These are phyloP conservation scores for Aspergillus niger DNA, from an alignment of 2,329 filamentous ascomycete species.

Conservation along the genomic window DNA sequence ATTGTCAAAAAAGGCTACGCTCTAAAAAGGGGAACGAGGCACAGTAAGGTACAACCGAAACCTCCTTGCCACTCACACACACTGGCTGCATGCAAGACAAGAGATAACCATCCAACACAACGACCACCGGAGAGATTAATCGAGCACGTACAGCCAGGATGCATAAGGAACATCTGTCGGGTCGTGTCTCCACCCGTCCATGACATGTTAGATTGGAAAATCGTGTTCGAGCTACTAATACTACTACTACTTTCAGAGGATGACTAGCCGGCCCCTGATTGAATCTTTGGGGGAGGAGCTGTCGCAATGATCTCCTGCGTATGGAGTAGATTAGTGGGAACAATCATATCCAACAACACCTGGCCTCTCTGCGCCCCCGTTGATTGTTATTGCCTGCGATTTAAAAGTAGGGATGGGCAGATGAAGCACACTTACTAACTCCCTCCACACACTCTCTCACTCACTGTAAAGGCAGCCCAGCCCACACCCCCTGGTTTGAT, in stretches of 20 bases:
- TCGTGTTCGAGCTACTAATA: background rate
- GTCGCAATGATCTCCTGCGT: background rate
- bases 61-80: constrained; percentile 1
- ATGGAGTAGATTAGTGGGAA: background rate
- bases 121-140: background rate
- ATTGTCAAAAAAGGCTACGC: too few species aligned
- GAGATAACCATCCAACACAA: background rate
- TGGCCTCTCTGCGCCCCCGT: background rate
- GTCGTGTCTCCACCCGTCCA: background rate
- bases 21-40: background rate
- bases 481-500: background rate
- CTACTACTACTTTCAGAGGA: too few species aligned
- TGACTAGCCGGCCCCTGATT: background rate
- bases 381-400: too few species aligned
- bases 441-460: too few species aligned
- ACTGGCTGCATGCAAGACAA: constrained; percentile 4
- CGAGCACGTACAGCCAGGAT: constrained; percentile 1
- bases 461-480: too few species aligned
- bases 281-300: background rate
- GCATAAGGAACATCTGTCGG: background rate
- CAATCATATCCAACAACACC: background rate
- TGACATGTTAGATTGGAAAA: constrained; percentile 1
- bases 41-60: background rate
- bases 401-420: background rate
- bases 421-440: background rate